Percentiles rank a stretch among this genome's conserved stretches.
These are phyloP conservation scores for Cynara cardunculus DNA, from an alignment of 129 eudicot genomes.

Conservation along the genomic window DNA sequence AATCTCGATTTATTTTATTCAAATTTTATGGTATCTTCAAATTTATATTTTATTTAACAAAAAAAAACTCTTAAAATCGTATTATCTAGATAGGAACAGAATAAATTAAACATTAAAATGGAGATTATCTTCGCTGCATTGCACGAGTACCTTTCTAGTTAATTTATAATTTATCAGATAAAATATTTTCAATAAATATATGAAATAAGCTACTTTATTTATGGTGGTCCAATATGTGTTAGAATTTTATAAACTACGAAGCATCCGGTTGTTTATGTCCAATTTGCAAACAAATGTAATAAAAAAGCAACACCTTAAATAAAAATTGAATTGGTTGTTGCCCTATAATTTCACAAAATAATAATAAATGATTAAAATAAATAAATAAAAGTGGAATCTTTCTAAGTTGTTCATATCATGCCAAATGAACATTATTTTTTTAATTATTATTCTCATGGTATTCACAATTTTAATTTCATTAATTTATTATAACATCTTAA, in stretches of 20 bases:
- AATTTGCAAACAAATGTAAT: background rate
- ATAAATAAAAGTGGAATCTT: background rate
- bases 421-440: background rate
- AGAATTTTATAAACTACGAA: background rate
- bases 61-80: too few relatives aligned
- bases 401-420: background rate
- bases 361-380: background rate
- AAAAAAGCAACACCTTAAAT: background rate
- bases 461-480: background rate
- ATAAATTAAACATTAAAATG: too few relatives aligned
- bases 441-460: background rate
- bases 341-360: background rate
- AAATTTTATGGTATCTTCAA: too few relatives aligned
- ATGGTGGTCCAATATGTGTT: background rate
- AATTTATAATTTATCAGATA: background rate
- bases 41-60: too few relatives aligned
- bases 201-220: background rate
- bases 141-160: too few relatives aligned
- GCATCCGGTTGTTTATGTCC: background rate
- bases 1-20: too few relatives aligned
- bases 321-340: background rate
- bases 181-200: background rate
- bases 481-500: too few relatives aligned
- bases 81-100: too few relatives aligned
- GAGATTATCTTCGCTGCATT: too few relatives aligned